These are phyloP conservation scores for Phytophthora pinifolia DNA, from an alignment of 352 stramenopile genomes.

Conservation along the genomic window DNA sequence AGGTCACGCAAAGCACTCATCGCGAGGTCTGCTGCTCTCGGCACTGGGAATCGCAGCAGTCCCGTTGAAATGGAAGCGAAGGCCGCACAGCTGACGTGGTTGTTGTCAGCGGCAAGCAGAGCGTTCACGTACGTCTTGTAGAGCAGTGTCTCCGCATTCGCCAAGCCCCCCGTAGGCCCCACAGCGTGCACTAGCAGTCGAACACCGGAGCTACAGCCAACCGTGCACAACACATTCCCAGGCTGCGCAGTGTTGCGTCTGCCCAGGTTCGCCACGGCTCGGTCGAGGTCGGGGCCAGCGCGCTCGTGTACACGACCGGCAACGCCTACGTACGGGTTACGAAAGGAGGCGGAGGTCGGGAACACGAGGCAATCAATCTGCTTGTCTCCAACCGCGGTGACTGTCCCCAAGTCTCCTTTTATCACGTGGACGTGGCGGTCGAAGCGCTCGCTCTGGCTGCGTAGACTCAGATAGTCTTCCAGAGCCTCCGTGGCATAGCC, in stretches of 20 bases:
- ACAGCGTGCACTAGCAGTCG: conserved; percentile 64
- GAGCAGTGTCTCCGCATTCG: conserved; percentile 23
- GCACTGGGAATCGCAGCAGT: conserved; percentile 31
- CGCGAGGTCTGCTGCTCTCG: conserved; percentile 38
- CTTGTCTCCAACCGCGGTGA: conserved; percentile 26
- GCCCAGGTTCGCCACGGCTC: conserved; percentile 13
- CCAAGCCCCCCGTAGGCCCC: conserved; percentile 19
- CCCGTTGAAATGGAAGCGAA: conserved; percentile 66
- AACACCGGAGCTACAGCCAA: conserved; percentile 42
- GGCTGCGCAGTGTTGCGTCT: conserved; percentile 1
- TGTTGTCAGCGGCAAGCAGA: conserved; percentile 30
- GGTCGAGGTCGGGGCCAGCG: conserved; percentile 33
- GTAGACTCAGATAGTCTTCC: conserved; percentile 43
- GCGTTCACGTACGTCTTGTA: conserved; percentile 61
- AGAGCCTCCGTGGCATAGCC: conserved; percentile 25
- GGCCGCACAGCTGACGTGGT: conserved; percentile 42
- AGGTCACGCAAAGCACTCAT: conserved; percentile 44
- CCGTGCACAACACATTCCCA: conserved; percentile 38
- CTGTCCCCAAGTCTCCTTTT: conserved; percentile 43
- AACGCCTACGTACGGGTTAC: conserved; percentile 45
- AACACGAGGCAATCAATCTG: conserved; percentile 66
- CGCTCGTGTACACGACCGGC: conserved; percentile 50
- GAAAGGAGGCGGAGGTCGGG: conserved; percentile 42
- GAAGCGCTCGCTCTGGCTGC: conserved; percentile 44
- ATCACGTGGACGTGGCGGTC: conserved; percentile 35